Evolutionary conservation across 192 early-diverging fungal genomes (phyloP), one percentile per base, ranked within the genome.

Genomic region (Podila horticola): DNA sequence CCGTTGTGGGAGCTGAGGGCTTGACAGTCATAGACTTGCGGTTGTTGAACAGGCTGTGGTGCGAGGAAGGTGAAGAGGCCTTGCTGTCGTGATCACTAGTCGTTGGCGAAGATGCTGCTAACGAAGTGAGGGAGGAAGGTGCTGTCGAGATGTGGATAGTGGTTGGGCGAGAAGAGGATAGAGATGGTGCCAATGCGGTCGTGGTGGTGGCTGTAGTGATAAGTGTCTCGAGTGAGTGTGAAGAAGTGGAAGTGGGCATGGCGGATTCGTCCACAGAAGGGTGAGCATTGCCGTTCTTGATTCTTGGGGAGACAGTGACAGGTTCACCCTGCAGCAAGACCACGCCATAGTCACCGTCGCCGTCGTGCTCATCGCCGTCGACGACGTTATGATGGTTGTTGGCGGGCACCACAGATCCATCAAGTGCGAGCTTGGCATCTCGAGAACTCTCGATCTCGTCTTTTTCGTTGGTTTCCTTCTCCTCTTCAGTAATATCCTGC

Each of bases 281-380:
- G 13, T 55, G 22, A 1, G 20, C 52, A 26, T 24, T 22, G 17
- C 64, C 48, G 22, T 38, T 65, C 63, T 20, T 59, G 55, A 5
- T 41, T 10, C 20, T 68, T n/a, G 31, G n/a, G 0, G 67, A 41
- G 31, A 68, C 24, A 3, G 67, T 68, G 12, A 68, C 57, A 8
- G 67, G 33, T 2, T 68, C 67, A 9, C 51, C 34, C 15, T 59
- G 67, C 19, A 68, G 30, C 4, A 68, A 30, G 24, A 52, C 57
- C 3, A 68, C 55, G 17, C 67, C 67, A 28, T 68, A 68, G 36
- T 68, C 67, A 17, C 57, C 67, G 26, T 68, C 67, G 22, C 52
- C 55, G 55, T 68, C 67, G 8, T 58, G 57, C 28, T 68, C 31
- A 22, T 67, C 57, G 26, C 57, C 67, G 24, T 31, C n/a, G 13